phyloP scores from a whole-genome alignment of 495 filamentous ascomycete genomes.

The Aspergillus conjunctus region DNA sequence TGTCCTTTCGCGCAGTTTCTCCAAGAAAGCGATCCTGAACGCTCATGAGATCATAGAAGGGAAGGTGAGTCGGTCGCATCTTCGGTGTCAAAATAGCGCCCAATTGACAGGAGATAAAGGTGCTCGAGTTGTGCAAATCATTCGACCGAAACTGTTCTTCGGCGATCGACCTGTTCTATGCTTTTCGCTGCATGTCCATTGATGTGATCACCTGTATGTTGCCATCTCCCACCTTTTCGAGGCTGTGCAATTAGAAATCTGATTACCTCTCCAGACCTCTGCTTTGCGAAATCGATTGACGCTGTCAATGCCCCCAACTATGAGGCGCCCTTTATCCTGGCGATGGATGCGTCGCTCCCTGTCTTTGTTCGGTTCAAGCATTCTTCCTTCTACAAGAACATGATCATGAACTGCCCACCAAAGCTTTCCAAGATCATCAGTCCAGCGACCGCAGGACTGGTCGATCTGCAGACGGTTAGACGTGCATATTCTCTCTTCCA shows the following conservation, averaged over 20 bases:
- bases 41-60: slow-evolving; percentile 3
- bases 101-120: background rate
- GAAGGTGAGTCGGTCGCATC: background rate
- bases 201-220: slow-evolving; percentile 13
- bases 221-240: background rate
- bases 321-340: slow-evolving; percentile 14
- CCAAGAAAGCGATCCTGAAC: slow-evolving; percentile 6
- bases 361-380: slow-evolving; percentile 16
- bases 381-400: slow-evolving; percentile 9
- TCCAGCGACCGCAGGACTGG: slow-evolving; percentile 12
- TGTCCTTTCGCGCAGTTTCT: slow-evolving; percentile 12
- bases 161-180: slow-evolving; percentile 12
- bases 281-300: slow-evolving; percentile 16
- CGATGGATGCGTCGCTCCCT: slow-evolving; percentile 14
- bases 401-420: slow-evolving; percentile 18
- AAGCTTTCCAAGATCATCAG: slow-evolving; percentile 9
- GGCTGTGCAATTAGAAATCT: background rate
- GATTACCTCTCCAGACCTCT: background rate
- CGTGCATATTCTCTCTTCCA: background rate
- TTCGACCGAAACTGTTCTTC: slow-evolving; percentile 3
- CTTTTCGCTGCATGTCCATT: slow-evolving; percentile 17
- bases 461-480: slow-evolving; percentile 10
- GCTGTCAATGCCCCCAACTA: slow-evolving; percentile 17
- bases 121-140: slow-evolving; percentile 10
- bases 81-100: background rate